Base-by-base conservation (phyloP, 129 eudicot species). In the Centaurea solstitialis region DNA sequence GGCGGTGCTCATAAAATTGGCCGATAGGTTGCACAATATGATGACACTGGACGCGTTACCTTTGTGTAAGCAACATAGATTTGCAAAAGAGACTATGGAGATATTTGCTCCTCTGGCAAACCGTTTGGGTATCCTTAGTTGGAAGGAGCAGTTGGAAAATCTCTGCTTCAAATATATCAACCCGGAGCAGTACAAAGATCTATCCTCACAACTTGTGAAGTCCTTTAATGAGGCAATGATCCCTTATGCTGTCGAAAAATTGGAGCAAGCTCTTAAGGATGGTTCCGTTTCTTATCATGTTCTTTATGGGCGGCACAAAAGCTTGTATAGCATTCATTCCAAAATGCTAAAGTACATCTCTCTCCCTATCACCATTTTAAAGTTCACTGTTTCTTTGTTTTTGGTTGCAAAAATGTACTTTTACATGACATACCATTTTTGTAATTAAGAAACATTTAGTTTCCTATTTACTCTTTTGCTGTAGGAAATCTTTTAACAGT, bases 81-180 rank as follows among this genome's bases (percentile, higher is more conserved):
- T 93, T 79, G 97, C 98, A 4, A 96, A 96, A 85, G 99, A 96
- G 82, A 96, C 99, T 0, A 76, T 85, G 86, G 98, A 96, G 86
- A 91, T 96, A 83, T 93, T 96, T 89, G 98, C 79, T 68, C 99
- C 99, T 5, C 83, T 96, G 64, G 98, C 99, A 43, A 96, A 93
- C 80, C 95, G 99, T 74, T 85, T 96, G 85, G 98, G 98, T 62
- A 88, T 75, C 12, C 12, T 57, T 30, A 75, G 79, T 59, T 75
- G 79, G 79, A 75, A 75, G 70, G 79, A 75, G 83, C 93, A 91
- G 77, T 85, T 96, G 39, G 99, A 96, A 69, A 91, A 85, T 81
- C 86, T 89, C 47, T 96, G 95, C 72, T 96, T 96, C 77, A 93
- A 85, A 82, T 82, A 85, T 85, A 89, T 96, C 18, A 50, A 96